Percentiles rank a stretch among this genome's conserved stretches.
These are phyloP conservation scores for Ambrosiella xylebori DNA, from an alignment of 2,329 filamentous ascomycete genomes.

Conservation along the genomic window DNA sequence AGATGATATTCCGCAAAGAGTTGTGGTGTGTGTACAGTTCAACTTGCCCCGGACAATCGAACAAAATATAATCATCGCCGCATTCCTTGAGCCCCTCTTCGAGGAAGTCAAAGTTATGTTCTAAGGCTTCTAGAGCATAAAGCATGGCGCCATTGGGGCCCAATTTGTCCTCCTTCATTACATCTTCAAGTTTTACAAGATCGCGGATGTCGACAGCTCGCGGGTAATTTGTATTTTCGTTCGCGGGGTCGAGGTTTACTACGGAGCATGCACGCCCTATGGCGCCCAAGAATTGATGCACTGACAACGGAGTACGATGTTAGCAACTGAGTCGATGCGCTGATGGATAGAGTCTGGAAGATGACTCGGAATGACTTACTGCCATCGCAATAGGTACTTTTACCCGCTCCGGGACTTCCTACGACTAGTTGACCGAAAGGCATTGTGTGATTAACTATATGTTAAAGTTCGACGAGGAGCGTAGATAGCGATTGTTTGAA, in stretches of 20 bases:
- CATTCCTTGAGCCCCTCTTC: constrained; percentile 63
- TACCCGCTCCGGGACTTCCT: constrained; percentile 87
- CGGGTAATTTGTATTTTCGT: constrained; percentile 78
- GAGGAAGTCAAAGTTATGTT: constrained; percentile 87
- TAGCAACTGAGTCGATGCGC: not conserved
- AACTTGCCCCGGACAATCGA: constrained; percentile 93
- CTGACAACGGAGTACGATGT: constrained; percentile 21
- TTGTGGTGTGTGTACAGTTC: constrained; percentile 94
- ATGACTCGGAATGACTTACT: constrained; percentile 31
- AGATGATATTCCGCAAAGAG: constrained; percentile 81
- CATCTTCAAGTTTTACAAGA: constrained; percentile 77
- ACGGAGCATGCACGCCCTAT: constrained; percentile 90
- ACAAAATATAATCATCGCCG: constrained; percentile 80
- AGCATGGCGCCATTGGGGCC: constrained; percentile 86
- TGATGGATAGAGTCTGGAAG: not conserved
- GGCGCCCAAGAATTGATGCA: constrained; percentile 95
- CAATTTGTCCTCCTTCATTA: constrained; percentile 80
- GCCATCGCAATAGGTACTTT: constrained; percentile 96
- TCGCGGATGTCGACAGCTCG: constrained; percentile 81
- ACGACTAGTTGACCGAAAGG: constrained; percentile 64
- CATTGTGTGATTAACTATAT: constrained; percentile 23
- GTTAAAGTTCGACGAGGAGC: not conserved
- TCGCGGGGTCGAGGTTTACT: constrained; percentile 92
- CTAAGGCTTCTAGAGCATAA: constrained; percentile 87
- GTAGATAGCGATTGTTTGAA: not conserved